Evolutionary conservation across 2,329 filamentous ascomycete genomes (phyloP), one percentile per base, ranked within the genome.

Genomic region (Pseudonectria foliicola): DNA sequence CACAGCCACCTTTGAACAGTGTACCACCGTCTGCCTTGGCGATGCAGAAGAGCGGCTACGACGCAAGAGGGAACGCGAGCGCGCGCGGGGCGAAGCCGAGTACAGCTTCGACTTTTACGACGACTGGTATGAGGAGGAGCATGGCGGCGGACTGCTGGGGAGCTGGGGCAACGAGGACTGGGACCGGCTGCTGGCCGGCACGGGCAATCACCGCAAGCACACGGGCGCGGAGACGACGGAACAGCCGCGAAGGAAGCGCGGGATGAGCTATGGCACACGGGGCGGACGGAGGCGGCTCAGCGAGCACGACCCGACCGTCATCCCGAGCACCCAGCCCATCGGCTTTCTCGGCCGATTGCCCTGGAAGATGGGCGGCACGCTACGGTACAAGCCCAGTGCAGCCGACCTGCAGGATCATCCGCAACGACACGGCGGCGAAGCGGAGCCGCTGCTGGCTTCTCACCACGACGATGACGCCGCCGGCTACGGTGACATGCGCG

Each of bases 61-160:
- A 21, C 77, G 85, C 37, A 63, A 68, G 29, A 70, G 81, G 42
- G 79, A 87, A 50, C 75, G 82, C 29, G 72, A 74, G 13, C 66
- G 73, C 7, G 64, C 67, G 15, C 62, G 65, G 41, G 77, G 76
- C 3, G 62, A 78, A 33, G 84, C 88, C 18, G 89, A 95, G 61
- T 77, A 84, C 51, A 89, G 77, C 53, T 96, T 96, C 57, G 90
- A 95, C 60, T 96, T 96, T 59, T 96, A 96, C 65, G 90, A 95
- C 61, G 90, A 95, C 61, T 96, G 90, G 90, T 87, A 95, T 42
- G 70, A 74, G 36, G 73, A 76, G 31, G 66, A 71, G 35, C 61
- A 64, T 33, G 34, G 49, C 24, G 73, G 78, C 26, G 73, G 80
- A 1, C 59, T 90, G 31, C 64, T 89, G 34, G 81, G 73, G 29